A percentile compares a stretch with the other conserved stretches of the same genome.
phyloP scores from a whole-genome alignment of 768 basidiomycete genomes.

The Hypholoma fasciculare region DNA sequence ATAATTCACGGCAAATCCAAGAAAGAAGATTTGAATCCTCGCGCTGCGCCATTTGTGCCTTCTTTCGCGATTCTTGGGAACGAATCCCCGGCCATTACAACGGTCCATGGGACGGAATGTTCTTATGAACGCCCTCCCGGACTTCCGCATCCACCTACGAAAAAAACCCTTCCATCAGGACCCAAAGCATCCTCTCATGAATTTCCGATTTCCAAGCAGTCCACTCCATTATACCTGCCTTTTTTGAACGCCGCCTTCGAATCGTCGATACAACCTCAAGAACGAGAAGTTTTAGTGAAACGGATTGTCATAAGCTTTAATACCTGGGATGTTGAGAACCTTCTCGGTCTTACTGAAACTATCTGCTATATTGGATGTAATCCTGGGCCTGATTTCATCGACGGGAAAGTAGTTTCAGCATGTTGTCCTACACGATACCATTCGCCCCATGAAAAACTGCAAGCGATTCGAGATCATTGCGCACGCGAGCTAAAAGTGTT shows the following conservation, averaged over 20 bases:
- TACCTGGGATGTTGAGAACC: constrained; percentile 15
- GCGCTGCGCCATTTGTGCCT: constrained; percentile 14
- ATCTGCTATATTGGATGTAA: constrained; percentile 8
- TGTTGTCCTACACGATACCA: constrained; percentile 4
- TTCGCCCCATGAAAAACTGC: background rate
- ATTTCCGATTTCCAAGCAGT: background rate
- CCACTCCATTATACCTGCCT: constrained; percentile 4
- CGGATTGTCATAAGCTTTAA: constrained; percentile 5
- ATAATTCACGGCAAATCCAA: background rate
- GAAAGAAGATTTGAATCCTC: constrained; percentile 16
- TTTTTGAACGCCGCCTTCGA: background rate
- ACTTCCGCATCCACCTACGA: background rate
- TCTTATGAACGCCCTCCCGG: background rate
- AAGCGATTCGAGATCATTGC: background rate
- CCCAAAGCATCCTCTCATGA: too few species aligned
- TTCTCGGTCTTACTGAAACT: constrained; percentile 13
- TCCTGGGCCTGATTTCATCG: background rate
- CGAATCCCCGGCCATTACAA: too few species aligned
- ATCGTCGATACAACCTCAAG: background rate
- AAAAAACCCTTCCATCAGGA: too few species aligned
- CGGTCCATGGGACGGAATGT: too few species aligned
- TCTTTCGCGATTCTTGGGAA: background rate
- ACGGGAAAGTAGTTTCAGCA: background rate
- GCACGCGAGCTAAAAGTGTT: background rate
- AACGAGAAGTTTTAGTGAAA: constrained; percentile 6